These are phyloP conservation scores for Dalbergia cochinchinensis DNA, from an alignment of 306 rosid species.

Conservation along the genomic window DNA sequence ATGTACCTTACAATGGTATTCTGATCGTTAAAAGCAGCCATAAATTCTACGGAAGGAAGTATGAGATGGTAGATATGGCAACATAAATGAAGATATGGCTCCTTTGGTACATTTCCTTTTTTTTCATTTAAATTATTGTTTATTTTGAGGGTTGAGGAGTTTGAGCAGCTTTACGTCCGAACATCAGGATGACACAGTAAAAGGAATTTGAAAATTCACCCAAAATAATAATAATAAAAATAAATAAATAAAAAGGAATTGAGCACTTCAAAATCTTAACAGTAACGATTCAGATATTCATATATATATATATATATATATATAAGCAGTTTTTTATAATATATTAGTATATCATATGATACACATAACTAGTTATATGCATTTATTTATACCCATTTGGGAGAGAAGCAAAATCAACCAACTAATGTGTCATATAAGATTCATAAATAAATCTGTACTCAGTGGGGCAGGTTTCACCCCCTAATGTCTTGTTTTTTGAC, in stretches of 20 bases:
- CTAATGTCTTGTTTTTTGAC: background rate
- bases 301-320: too few species aligned
- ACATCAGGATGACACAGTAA: too few species aligned
- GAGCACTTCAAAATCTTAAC: constrained; percentile 2
- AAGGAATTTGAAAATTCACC: too few species aligned
- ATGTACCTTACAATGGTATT: constrained; percentile 27
- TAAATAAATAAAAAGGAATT: constrained; percentile 22
- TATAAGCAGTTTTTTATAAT: background rate
- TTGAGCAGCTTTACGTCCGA: too few species aligned
- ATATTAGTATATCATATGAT: background rate
- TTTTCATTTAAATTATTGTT: too few species aligned
- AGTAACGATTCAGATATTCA: background rate
- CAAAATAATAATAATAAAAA: too few species aligned
- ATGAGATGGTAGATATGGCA: constrained; percentile 30
- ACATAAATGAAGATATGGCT: too few species aligned
- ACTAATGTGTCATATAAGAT: background rate
- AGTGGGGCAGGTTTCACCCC: background rate
- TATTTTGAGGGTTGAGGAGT: too few species aligned
- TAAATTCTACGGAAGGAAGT: constrained; percentile 44
- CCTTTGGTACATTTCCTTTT: too few species aligned
- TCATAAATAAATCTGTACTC: background rate
- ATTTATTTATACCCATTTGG: background rate
- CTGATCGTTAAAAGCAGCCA: constrained; percentile 40
- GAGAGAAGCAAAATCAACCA: background rate
- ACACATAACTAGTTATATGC: background rate